phyloP scores from a whole-genome alignment of 805 yeast genomes.

The Yarrowia deformans region DNA sequence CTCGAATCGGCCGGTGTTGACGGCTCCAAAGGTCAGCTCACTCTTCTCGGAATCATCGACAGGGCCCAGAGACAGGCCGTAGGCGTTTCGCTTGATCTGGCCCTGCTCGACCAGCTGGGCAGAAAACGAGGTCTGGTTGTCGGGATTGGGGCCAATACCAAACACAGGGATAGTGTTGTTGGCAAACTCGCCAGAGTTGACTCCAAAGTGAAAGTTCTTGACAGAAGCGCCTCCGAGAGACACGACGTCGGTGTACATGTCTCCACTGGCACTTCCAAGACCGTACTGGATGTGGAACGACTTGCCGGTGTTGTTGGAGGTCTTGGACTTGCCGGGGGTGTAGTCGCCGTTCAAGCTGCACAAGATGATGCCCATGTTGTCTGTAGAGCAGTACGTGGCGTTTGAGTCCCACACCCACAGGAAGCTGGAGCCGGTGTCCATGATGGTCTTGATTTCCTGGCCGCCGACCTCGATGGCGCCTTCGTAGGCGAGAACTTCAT shows the following conservation, averaged over 20 bases:
- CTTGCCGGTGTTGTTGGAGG: background rate
- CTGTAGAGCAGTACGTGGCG: slow-evolving; percentile 58
- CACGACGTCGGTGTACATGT: background rate
- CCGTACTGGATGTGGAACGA: background rate
- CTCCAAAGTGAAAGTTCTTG: background rate
- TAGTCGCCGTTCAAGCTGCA: background rate
- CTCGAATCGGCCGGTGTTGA: slow-evolving; percentile 16
- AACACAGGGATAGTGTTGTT: background rate
- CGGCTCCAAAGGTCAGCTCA: slow-evolving; percentile 7
- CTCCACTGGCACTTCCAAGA: background rate
- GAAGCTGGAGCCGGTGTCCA: slow-evolving; percentile 9
- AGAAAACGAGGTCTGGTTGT: background rate
- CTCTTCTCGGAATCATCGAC: background rate
- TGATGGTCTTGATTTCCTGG: background rate
- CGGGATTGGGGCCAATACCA: slow-evolving; percentile 8
- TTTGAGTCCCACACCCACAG: background rate
- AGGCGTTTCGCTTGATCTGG: slow-evolving; percentile 1
- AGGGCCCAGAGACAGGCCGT: slow-evolving; percentile 12
- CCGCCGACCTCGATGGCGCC: slow-evolving; percentile 55
- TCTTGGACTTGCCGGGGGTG: background rate
- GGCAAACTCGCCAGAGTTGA: background rate
- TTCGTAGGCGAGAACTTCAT: slow-evolving; percentile 42
- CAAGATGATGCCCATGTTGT: too few species aligned
- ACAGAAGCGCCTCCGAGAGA: background rate
- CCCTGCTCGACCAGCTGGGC: background rate